Evolutionary conservation across 352 stramenopile species (phyloP).

Genomic region (Phytophthora cactorum): DNA sequence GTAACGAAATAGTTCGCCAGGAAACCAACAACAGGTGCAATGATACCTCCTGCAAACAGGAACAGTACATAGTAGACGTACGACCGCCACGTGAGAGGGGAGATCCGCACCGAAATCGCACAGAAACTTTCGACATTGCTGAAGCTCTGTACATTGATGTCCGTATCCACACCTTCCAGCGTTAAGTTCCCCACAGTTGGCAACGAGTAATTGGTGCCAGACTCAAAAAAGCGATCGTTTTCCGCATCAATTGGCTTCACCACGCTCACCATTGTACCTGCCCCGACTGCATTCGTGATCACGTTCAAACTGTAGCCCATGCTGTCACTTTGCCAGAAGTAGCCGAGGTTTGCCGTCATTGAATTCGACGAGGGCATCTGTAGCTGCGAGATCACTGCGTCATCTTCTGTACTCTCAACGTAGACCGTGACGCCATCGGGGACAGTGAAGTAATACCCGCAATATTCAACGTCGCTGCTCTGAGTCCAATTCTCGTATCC

Average conservation of each 20-base stretch:
- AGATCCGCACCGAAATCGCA: conserved; percentile 62
- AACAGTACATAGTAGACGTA: conserved; percentile 74
- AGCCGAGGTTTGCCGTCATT: conserved; percentile 59
- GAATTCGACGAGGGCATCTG: conserved; percentile 49
- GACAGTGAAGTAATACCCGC: conserved; percentile 75
- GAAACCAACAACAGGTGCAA: conserved; percentile 70
- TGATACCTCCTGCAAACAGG: conserved; percentile 75
- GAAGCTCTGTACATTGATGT: conserved; percentile 56
- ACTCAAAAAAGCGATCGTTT: conserved; percentile 60
- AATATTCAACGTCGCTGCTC: conserved; percentile 51
- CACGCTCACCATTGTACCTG: conserved; percentile 64
- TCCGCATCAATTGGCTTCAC: conserved; percentile 64
- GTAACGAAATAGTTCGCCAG: conserved; percentile 82
- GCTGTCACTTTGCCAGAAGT: conserved; percentile 73
- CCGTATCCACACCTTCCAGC: conserved; percentile 51
- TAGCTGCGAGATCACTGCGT: conserved; percentile 61
- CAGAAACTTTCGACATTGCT: conserved; percentile 61
- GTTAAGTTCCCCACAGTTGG: conserved; percentile 53
- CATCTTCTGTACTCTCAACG: conserved; percentile 40
- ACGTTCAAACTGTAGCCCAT: conserved; percentile 64
- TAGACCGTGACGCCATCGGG: conserved; percentile 59
- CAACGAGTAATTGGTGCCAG: conserved; percentile 37
- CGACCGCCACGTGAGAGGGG: conserved; percentile 59
- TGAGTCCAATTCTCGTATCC: conserved; percentile 62
- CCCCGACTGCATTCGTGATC: conserved; percentile 65